Evolutionary conservation across 2,329 filamentous ascomycete species (phyloP).

Genomic region (Stachybotrys elegans): DNA sequence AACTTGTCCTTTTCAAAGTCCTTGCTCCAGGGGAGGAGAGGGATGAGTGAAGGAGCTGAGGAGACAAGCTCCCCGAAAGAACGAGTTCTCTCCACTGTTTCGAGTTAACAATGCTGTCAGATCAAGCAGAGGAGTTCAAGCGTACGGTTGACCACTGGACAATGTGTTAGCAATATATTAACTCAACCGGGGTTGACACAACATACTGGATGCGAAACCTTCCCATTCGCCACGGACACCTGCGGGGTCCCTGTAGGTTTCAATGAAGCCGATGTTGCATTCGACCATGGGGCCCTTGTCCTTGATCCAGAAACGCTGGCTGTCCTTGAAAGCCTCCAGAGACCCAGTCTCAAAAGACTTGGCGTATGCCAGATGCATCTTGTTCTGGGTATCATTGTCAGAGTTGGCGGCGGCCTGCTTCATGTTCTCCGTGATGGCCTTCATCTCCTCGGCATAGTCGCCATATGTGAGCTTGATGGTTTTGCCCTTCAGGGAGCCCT

Average conservation of each 20-base stretch:
- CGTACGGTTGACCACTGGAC: conserved; percentile 61
- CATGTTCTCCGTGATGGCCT: conserved; percentile 59
- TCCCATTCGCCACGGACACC: conserved; percentile 82
- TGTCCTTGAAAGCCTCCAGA: conserved; percentile 72
- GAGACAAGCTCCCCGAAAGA: conserved; percentile 83
- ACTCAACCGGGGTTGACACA: neutral
- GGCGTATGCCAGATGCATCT: conserved; percentile 69
- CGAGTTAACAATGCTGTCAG: neutral
- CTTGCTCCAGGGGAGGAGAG: conserved; percentile 78
- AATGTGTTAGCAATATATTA: conserved; percentile 12
- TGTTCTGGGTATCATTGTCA: conserved; percentile 68
- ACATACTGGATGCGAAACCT: conserved; percentile 64
- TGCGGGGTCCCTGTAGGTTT: conserved; percentile 79
- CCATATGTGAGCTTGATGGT: conserved; percentile 69
- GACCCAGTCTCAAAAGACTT: conserved; percentile 72
- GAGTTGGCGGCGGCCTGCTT: conserved; percentile 64
- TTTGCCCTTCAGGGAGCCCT: conserved; percentile 59
- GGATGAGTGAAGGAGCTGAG: conserved; percentile 77
- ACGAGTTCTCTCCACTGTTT: conserved; percentile 68
- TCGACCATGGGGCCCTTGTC: conserved; percentile 79
- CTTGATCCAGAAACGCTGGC: conserved; percentile 75
- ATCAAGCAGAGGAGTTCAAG: neutral
- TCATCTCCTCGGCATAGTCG: conserved; percentile 69
- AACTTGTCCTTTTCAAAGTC: conserved; percentile 98
- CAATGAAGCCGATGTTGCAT: conserved; percentile 77